Evolutionary conservation across 768 basidiomycete species (phyloP), one percentile per base, ranked within the genome.

Genomic region (Kwoniella sp.): DNA sequence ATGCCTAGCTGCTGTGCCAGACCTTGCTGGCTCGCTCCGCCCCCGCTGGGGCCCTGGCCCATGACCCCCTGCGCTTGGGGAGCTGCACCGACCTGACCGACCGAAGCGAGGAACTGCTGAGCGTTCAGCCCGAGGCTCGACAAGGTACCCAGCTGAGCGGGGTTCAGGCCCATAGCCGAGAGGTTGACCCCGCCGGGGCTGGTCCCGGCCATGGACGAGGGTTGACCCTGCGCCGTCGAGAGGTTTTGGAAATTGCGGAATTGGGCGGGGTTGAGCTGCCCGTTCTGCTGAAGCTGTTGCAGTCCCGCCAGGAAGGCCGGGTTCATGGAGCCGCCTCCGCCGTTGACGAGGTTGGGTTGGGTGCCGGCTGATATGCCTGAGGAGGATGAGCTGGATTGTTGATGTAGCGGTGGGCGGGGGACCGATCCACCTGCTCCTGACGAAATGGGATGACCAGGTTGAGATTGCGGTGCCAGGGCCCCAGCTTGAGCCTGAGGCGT

Each of bases 271-370:
- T 50, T 37, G 19, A 17, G 37, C 26, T 43, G 36, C 22, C 33
- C 41, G 9, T 37, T 17, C 25, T 26, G 27, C 29, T 57, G 55
- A 17, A 49, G 34, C 25, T 56, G 47, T 26, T 53, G 52, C 19
- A 52, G 32, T 5, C 22, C 25, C 7, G 50, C 42, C 20, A 52
- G 17, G 42, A 47, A 46, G 27, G 38, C 39, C 2, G 52, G 52
- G 22, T 54, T 54, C 20, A 54, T 23, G 28, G 20, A 17, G 22
- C 37, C 29, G 34, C 19, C n/a, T 33, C 31, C 5, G 36, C 17
- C n/a, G 22, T 29, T 23, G 31, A 32, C 31, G 31, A n/a, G n/a
- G n/a, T n/a, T n/a, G n/a, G n/a, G n/a, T n/a, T n/a, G n/a, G n/a
- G n/a, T n/a, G n/a, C n/a, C n/a, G n/a, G n/a, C n/a, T n/a, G 36